phyloP scores from a whole-genome alignment of 192 early-diverging fungal genomes.

The Cetraspora pellucida region DNA sequence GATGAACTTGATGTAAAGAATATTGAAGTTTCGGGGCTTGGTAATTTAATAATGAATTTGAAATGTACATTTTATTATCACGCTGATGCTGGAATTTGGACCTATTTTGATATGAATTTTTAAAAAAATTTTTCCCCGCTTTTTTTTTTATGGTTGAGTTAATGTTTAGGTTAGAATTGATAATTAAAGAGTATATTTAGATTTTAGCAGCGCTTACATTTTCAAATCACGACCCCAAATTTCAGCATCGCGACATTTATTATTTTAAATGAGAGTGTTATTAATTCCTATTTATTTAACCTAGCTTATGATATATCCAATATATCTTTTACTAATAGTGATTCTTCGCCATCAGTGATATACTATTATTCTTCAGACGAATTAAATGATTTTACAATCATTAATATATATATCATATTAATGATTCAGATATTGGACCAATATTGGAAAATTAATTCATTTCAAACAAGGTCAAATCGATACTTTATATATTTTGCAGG shows the following conservation, averaged over 20 bases:
- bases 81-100: no score
- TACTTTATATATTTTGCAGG: slow-evolving; percentile 53
- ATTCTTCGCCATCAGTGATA: slow-evolving; percentile 40
- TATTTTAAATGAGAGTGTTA: not conserved
- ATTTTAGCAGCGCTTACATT: no score
- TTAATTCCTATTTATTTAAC: not conserved
- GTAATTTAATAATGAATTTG: slow-evolving; percentile 14
- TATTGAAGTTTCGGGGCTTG: slow-evolving; percentile 52
- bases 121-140: no score
- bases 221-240: no score
- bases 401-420: not conserved
- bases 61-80: no score
- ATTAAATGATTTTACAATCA: slow-evolving; percentile 44
- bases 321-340: slow-evolving; percentile 43
- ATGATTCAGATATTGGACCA: slow-evolving; percentile 48
- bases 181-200: no score
- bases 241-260: not conserved
- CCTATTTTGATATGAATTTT: no score
- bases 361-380: slow-evolving; percentile 49
- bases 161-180: no score
- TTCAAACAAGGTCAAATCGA: slow-evolving; percentile 76
- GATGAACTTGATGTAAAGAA: slow-evolving; percentile 62
- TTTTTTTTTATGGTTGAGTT: no score
- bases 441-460: slow-evolving; percentile 65
- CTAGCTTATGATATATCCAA: slow-evolving; percentile 54